phyloP scores from a whole-genome alignment of 306 rosid genomes.

The Cucumis hystrix region DNA sequence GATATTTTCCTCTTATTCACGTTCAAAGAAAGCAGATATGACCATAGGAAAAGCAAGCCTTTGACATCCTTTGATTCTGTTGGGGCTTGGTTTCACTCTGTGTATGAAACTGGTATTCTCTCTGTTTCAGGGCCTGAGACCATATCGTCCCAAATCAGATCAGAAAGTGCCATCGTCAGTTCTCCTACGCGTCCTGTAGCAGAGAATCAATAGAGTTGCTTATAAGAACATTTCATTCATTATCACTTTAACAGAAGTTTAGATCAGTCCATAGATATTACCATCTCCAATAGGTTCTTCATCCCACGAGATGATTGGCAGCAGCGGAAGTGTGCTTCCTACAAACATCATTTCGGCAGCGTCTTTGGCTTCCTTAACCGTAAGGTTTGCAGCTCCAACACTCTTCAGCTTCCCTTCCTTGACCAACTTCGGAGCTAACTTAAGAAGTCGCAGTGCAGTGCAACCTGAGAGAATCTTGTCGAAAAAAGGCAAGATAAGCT shows the following conservation, averaged over 20 bases:
- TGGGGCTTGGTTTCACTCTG: constrained; percentile 7
- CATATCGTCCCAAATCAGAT: constrained; percentile 84
- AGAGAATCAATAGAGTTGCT: not conserved
- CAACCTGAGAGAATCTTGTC: constrained; percentile 64
- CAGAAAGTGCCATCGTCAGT: constrained; percentile 56
- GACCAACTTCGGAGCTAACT: constrained; percentile 54
- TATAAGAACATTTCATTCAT: not conserved
- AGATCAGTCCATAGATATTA: constrained; percentile 10
- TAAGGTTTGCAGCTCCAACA: constrained; percentile 26
- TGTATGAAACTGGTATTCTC: constrained; percentile 44
- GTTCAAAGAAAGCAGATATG: not conserved
- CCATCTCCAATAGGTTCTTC: constrained; percentile 67
- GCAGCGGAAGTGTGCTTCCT: constrained; percentile 79
- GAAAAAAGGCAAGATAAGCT: constrained; percentile 63
- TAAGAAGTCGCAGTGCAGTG: constrained; percentile 68
- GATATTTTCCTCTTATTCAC: not conserved
- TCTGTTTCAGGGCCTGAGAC: constrained; percentile 47
- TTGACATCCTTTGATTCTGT: not conserved
- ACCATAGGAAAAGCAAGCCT: not conserved
- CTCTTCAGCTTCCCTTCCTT: constrained; percentile 46
- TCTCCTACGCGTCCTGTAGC: constrained; percentile 67
- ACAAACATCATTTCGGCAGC: constrained; percentile 85
- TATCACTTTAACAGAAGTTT: not conserved
- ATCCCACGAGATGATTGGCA: constrained; percentile 78
- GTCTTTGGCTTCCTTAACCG: constrained; percentile 50